Base-by-base conservation (phyloP, 148 eudicot species). In the Cornus controversa region DNA sequence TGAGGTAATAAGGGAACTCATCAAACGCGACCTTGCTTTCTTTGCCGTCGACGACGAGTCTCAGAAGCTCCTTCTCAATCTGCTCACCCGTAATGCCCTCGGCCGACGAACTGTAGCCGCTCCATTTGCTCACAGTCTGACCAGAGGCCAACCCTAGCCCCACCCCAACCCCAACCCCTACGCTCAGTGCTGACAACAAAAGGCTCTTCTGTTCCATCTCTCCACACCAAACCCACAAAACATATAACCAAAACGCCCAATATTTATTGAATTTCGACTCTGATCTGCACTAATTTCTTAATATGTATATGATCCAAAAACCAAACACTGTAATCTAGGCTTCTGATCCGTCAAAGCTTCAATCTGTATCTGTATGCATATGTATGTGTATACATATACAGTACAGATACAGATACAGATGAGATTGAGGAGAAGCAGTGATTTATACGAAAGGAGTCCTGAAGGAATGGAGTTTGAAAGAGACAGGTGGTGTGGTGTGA, bases 111-210 rank as follows among this genome's bases (percentile, higher is more conserved):
- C 42, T 69, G 27, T 79, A 83, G 13, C 88, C 88, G 25, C 84
- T 84, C 96, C 94, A 94, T 89, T 83, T 89, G 57, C 88, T 89
- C 14, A 88, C 89, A 20, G 87, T 75, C 77, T 88, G 90, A 1
- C 94, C 86, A 0, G 97, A 88, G 11, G 87, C 97, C 81, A 90
- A 71, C 0, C 94, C 94, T 29, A 93, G 89, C 27, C 98, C 98
- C 2, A 92, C 97, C 2, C 97, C 97, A 2, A 92, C 97, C 2
- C 97, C 97, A 2, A 92, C 94, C 36, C 94, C 96, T 3, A 93
- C 94, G 74, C 98, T 82, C 86, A 93, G 90, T 81, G 96, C 98
- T 50, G 98, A 93, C 75, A 93, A 76, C 60, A 91, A 45, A 26
- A 87, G 77, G 77, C 90, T 82, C 83, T 90, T 93, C 79, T 91